These are phyloP conservation scores for Aspergillus mulundensis DNA, from an alignment of 495 filamentous ascomycete genomes.

Conservation along the genomic window DNA sequence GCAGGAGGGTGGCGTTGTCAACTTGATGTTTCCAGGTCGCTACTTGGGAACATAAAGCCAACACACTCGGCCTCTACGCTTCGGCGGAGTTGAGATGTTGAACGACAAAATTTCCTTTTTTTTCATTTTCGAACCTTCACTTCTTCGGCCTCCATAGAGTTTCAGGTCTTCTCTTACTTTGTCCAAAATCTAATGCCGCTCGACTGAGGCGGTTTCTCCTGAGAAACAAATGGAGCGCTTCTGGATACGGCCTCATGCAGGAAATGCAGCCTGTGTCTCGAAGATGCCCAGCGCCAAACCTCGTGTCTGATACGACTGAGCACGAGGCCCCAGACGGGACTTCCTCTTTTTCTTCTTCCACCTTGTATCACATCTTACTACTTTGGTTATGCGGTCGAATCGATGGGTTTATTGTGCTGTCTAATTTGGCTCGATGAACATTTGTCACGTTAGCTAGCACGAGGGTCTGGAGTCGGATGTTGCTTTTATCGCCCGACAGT, in stretches of 20 bases:
- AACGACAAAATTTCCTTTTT: conserved; percentile 10
- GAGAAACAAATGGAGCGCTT: conserved; percentile 7
- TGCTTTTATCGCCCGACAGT: conserved; percentile 16
- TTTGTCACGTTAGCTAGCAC: conserved; percentile 21
- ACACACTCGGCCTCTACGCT: not conserved
- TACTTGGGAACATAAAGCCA: not conserved
- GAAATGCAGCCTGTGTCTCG: conserved; percentile 30
- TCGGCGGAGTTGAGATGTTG: conserved; percentile 3
- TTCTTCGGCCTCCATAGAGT: conserved; percentile 7
- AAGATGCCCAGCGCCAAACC: conserved; percentile 2
- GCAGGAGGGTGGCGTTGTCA: not conserved
- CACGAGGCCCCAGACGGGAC: conserved; percentile 24
- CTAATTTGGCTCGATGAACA: conserved; percentile 28
- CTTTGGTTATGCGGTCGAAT: conserved; percentile 16
- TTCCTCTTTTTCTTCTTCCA: conserved; percentile 23
- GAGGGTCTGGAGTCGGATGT: conserved; percentile 32
- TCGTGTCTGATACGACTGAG: conserved; percentile 21
- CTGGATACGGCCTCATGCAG: conserved; percentile 34
- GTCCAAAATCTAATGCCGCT: conserved; percentile 18
- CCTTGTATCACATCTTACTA: conserved; percentile 18
- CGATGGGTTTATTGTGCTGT: conserved; percentile 23
- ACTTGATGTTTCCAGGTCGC: not conserved
- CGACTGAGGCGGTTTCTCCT: conserved; percentile 6
- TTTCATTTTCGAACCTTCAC: conserved; percentile 1
- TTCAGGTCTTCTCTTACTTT: conserved; percentile 7